Evolutionary conservation across 176 grass and related monocot species (phyloP), one percentile per base, ranked within the genome.

Genomic region (Hsuehochloa calcarea): DNA sequence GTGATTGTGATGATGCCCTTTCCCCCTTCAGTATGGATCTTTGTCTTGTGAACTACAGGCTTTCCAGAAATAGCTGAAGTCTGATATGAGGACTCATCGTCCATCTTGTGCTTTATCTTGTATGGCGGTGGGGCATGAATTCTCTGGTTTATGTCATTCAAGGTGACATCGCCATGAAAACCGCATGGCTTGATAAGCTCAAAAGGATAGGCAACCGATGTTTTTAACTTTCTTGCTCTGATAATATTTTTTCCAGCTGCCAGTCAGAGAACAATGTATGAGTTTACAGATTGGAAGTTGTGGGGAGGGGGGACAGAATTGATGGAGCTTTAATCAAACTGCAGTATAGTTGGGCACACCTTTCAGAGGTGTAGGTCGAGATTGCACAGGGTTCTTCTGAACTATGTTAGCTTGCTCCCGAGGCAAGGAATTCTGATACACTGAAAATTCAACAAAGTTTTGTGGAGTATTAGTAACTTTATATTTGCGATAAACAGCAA

Each of bases 1-100:
- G 88, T 96, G 46, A 99, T 99, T 29, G 96, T 99, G 70, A 99
- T 99, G 81, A 81, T 92, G 51, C 96, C 96, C 71, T 87, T 93
- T 1, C 96, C 91, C 0, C 93, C 93, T 59, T 96, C 91, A 3
- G 96, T 99, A 79, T 81, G 90, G 65, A 99, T 92, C 86, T 91
- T 99, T 40, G 96, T 99, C 89, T 90, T 92, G 70, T 80, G 84
- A 35, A 94, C 86, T 27, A 99, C 91, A 11, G 96, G 96, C 49
- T 99, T 99, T 1, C 96, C 93, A 0, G 96, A 91, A 50, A 94
- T 92, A 78, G 93, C 90, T 10, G 93, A 99, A 19, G 89, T 88
- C 20, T 87, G 52, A 56, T 76, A 83, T 3, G 19, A 58, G 5
- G 70, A 50, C 12, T 59, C 90, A 3, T 90, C 78, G 0, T 92